Conservation (phyloP, 345 rosid genomes). For the Hibiscus mutabilis region DNA sequence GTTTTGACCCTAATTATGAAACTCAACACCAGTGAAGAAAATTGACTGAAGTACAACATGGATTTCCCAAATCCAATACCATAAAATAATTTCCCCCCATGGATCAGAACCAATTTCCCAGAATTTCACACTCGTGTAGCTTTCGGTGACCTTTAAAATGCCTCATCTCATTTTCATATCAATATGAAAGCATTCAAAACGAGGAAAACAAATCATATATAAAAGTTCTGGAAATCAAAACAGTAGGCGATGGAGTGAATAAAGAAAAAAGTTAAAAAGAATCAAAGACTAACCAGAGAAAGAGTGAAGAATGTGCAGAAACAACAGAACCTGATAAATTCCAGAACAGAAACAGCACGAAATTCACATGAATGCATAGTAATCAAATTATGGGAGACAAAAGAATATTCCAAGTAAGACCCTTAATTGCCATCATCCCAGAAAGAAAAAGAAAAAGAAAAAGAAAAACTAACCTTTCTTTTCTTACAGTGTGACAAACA, state of each 20-base stretch:
- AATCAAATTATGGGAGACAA: slow-evolving; percentile 11
- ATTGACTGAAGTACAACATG: neutral
- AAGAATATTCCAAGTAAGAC: slow-evolving; percentile 16
- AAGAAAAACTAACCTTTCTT: neutral
- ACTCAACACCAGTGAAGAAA: neutral
- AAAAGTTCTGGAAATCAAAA: neutral
- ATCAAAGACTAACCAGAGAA: slow-evolving; percentile 21
- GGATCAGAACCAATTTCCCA: slow-evolving; percentile 2
- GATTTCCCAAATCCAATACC: slow-evolving; percentile 14
- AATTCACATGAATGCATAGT: slow-evolving; percentile 24
- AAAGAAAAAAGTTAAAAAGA: neutral
- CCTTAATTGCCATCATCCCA: slow-evolving; percentile 19
- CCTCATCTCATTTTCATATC: slow-evolving; percentile 2
- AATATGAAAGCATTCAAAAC: neutral
- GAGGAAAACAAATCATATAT: neutral
- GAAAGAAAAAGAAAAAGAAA: neutral
- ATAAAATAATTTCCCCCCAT: neutral
- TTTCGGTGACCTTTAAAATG: neutral
- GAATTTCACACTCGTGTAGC: neutral
- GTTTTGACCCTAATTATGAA: slow-evolving; percentile 1
- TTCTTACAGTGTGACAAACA: neutral
- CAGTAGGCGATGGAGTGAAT: neutral
- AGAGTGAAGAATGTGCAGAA: slow-evolving; percentile 32
- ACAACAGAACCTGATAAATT: slow-evolving; percentile 30
- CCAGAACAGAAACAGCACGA: slow-evolving; percentile 30